Percentiles rank a stretch among this genome's conserved stretches.
Conservation (phyloP, 2,329 filamentous ascomycete species). For the Calonectria hawksworthii region DNA sequence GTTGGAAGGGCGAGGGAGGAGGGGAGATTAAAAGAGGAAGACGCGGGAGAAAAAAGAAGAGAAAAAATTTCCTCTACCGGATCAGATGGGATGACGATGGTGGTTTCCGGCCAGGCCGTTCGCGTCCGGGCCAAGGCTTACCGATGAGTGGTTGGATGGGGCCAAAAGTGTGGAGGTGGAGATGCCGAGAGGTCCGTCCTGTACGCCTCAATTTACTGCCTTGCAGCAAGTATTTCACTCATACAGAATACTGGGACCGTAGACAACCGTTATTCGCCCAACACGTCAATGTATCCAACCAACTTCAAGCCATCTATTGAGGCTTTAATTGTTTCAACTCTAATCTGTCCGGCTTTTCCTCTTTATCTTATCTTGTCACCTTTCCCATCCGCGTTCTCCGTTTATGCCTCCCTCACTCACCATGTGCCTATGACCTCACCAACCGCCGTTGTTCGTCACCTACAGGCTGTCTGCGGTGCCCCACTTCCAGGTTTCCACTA, state of each 20-base stretch:
- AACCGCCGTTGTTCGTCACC: neutral
- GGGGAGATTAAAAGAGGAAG: constrained; percentile 25
- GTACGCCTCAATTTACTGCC: constrained; percentile 35
- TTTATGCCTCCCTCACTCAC: neutral
- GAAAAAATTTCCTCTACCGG: constrained; percentile 24
- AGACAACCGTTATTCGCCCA: neutral
- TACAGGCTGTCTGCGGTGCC: neutral
- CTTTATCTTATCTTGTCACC: neutral
- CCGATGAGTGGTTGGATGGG: constrained; percentile 41
- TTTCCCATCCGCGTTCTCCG: neutral
- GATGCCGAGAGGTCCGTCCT: constrained; percentile 45
- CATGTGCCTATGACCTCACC: neutral
- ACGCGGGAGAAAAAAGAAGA: constrained; percentile 16
- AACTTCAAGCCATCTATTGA: neutral
- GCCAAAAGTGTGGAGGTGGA: constrained; percentile 43
- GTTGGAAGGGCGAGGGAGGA: constrained; percentile 26
- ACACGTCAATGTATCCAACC: neutral
- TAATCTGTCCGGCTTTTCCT: neutral
- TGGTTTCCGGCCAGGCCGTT: constrained; percentile 45
- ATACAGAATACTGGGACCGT: constrained; percentile 25
- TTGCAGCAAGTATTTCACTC: constrained; percentile 42
- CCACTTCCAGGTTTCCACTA: neutral
- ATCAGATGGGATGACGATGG: constrained; percentile 21
- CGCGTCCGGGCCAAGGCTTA: constrained; percentile 40
- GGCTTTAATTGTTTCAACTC: neutral